Evolutionary conservation across 1,139 yeast genomes (phyloP).

Genomic region (Debaryomyces psychrophilus): DNA sequence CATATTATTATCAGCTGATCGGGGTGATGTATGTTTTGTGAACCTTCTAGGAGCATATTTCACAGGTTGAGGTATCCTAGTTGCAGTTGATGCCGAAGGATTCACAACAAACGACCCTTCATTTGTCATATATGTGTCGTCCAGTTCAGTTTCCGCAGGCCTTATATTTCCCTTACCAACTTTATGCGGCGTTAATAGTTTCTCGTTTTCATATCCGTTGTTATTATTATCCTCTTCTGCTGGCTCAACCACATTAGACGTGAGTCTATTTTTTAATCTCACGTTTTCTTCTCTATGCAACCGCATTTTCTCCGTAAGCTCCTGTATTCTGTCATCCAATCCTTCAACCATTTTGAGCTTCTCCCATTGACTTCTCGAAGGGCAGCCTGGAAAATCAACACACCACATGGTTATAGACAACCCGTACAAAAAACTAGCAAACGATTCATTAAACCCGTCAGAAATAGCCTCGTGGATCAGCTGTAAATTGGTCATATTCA

Average conservation of each 20-base stretch:
- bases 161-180: not conserved
- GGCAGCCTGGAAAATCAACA: constrained; percentile 55
- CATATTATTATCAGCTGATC: not conserved
- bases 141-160: constrained; percentile 13
- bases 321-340: constrained; percentile 28
- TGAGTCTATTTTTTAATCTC: constrained; percentile 25
- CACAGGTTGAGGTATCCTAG: constrained; percentile 22
- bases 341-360: constrained; percentile 30
- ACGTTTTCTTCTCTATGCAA: constrained; percentile 31
- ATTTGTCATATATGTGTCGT: constrained; percentile 27
- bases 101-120: constrained; percentile 30
- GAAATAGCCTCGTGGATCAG: constrained; percentile 53
- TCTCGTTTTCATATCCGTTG: not conserved
- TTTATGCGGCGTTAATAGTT: not conserved
- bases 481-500: constrained; percentile 49
- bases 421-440: constrained; percentile 65
- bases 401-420: constrained; percentile 68
- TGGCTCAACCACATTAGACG: constrained; percentile 1
- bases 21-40: constrained; percentile 1
- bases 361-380: constrained; percentile 41
- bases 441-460: constrained; percentile 61
- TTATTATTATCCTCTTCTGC: constrained; percentile 1
- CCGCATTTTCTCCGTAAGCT: constrained; percentile 25
- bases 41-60: constrained; percentile 7
- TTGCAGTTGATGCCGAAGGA: constrained; percentile 16